Evolutionary conservation across 208 protist species (phyloP).

Genomic region (Wallacemonas sp.): DNA sequence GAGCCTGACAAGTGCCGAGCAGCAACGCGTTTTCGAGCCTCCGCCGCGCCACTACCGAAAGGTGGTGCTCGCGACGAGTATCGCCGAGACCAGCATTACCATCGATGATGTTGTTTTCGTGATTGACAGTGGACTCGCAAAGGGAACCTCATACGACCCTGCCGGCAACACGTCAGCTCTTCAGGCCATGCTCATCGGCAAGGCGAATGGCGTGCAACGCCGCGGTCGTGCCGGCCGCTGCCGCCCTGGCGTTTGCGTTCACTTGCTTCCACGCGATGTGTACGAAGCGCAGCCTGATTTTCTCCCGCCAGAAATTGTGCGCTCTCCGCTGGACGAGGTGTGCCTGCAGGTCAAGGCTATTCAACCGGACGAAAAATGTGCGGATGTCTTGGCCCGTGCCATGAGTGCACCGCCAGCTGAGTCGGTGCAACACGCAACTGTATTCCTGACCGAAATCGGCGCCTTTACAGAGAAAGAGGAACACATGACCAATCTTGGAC

Average conservation of each 20-base stretch:
- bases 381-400: slow-evolving; percentile 73
- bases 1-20: slow-evolving; percentile 83
- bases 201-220: slow-evolving; percentile 89
- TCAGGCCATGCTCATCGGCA: slow-evolving; percentile 72
- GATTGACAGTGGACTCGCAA: slow-evolving; percentile 94
- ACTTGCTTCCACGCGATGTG: slow-evolving; percentile 63
- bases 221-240: slow-evolving; percentile 92
- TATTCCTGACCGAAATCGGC: slow-evolving; percentile 83
- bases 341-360: slow-evolving; percentile 90
- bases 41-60: slow-evolving; percentile 81
- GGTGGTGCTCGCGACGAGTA: slow-evolving; percentile 96
- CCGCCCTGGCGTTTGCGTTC: slow-evolving; percentile 77
- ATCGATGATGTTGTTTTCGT: slow-evolving; percentile 96
- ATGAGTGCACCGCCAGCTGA: slow-evolving; percentile 65
- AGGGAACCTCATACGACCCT: slow-evolving; percentile 89
- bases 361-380: slow-evolving; percentile 71
- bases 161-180: slow-evolving; percentile 77
- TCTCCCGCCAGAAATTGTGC: slow-evolving; percentile 91
- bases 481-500: slow-evolving; percentile 76
- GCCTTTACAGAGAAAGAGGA: slow-evolving; percentile 77
- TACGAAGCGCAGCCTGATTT: slow-evolving; percentile 92
- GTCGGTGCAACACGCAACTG: slow-evolving; percentile 65
- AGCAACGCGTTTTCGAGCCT: slow-evolving; percentile 91
- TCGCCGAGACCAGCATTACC: slow-evolving; percentile 97
- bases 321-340: slow-evolving; percentile 85